A percentile compares a stretch with the other conserved stretches of the same genome.
These are phyloP conservation scores for Pythium chondricola DNA, from an alignment of 352 stramenopile genomes.

Conservation along the genomic window DNA sequence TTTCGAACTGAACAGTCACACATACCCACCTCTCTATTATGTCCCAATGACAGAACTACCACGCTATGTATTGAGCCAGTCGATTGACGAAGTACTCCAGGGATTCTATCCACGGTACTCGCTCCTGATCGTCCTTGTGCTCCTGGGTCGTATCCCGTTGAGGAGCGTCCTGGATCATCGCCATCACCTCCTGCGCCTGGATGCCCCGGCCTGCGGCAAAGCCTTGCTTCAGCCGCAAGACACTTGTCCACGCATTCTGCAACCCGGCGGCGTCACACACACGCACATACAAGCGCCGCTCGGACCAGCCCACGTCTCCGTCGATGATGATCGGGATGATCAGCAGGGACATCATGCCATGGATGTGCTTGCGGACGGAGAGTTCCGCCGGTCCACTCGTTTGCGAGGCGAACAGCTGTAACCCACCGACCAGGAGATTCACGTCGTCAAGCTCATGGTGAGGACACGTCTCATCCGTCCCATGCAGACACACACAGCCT, in stretches of 20 bases:
- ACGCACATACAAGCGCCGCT: conserved; percentile 33
- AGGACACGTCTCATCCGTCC: conserved; percentile 13
- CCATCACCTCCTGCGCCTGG: conserved; percentile 25
- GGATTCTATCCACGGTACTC: conserved; percentile 25
- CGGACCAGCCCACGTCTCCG: conserved; percentile 34
- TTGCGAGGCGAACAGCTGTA: conserved; percentile 14
- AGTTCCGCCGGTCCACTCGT: not conserved
- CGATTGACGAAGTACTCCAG: conserved; percentile 22
- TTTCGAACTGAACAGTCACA: not conserved
- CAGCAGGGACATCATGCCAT: conserved; percentile 41
- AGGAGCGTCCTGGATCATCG: conserved; percentile 20
- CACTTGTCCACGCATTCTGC: conserved; percentile 30
- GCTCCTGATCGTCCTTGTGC: not conserved
- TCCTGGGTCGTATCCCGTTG: conserved; percentile 8
- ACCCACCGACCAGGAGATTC: conserved; percentile 22
- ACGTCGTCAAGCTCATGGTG: conserved; percentile 32
- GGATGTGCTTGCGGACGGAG: conserved; percentile 22
- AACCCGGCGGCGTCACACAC: conserved; percentile 30
- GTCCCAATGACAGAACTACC: conserved; percentile 9
- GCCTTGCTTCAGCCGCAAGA: conserved; percentile 31
- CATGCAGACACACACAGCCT: conserved; percentile 25
- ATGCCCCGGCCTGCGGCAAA: conserved; percentile 35
- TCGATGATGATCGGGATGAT: conserved; percentile 39
- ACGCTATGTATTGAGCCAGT: conserved; percentile 23
- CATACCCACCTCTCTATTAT: not conserved